Evolutionary conservation across 257 asterid species (phyloP).

Genomic region (Jacaranda copaia): DNA sequence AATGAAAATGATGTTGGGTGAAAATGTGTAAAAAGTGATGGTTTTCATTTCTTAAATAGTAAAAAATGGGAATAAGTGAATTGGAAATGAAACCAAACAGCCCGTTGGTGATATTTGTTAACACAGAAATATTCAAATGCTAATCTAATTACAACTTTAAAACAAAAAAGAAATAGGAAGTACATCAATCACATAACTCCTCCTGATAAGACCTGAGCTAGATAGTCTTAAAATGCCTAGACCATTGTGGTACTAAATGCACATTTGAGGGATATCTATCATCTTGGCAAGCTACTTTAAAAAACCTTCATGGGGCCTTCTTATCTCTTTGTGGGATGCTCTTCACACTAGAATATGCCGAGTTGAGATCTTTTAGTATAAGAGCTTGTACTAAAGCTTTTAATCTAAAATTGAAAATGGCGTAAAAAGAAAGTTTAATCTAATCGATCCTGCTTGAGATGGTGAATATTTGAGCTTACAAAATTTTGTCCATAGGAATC

Average conservation of each 20-base stretch:
- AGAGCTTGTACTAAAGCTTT: constrained; percentile 5
- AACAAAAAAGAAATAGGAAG: not conserved
- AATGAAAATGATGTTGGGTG: too few species aligned
- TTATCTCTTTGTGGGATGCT: constrained; percentile 21
- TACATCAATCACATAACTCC: not conserved
- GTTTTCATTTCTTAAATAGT: too few species aligned
- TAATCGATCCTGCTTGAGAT: constrained; percentile 26
- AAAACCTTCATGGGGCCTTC: not conserved
- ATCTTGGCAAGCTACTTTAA: constrained; percentile 5
- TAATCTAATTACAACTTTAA: constrained; percentile 1
- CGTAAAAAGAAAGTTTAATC: constrained; percentile 25
- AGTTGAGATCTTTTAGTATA: not conserved
- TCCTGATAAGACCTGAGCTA: constrained; percentile 14
- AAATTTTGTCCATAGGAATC: constrained; percentile 65
- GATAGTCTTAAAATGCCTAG: constrained; percentile 15
- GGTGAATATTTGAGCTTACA: constrained; percentile 33
- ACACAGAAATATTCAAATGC: not conserved
- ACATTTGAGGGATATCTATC: constrained; percentile 1
- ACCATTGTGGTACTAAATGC: not conserved
- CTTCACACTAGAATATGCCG: constrained; percentile 15
- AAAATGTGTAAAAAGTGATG: too few species aligned
- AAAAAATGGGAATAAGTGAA: too few species aligned
- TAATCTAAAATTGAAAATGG: constrained; percentile 15
- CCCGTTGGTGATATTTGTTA: constrained; percentile 5
- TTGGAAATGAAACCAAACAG: too few species aligned